These are phyloP conservation scores for Ceratorhiza oryzae-sativae DNA, from an alignment of 1,284 basidiomycete genomes.

Conservation along the genomic window DNA sequence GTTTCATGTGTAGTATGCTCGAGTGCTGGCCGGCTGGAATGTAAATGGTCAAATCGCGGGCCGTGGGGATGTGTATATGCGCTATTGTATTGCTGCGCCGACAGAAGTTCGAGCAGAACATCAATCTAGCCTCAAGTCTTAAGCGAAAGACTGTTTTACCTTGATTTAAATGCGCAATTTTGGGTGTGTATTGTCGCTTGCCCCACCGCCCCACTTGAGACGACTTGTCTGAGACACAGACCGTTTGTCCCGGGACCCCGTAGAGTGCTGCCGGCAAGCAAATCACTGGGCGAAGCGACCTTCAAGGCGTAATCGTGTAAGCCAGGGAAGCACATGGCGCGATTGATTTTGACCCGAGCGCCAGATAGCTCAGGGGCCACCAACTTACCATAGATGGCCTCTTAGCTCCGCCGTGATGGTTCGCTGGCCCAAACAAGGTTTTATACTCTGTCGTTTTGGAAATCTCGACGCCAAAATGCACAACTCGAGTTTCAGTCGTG, in stretches of 20 bases:
- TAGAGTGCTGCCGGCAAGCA: background rate
- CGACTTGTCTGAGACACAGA: background rate
- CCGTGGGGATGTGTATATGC: background rate
- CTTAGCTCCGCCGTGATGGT: background rate
- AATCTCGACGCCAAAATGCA: conserved; percentile 5
- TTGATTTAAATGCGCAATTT: background rate
- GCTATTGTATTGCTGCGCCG: background rate
- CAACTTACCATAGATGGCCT: conserved; percentile 3
- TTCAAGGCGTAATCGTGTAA: conserved; percentile 4
- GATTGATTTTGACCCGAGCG: conserved; percentile 1
- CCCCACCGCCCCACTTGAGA: background rate
- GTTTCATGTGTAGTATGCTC: background rate
- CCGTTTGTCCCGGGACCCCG: background rate
- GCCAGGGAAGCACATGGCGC: conserved; percentile 12
- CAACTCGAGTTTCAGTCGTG: background rate
- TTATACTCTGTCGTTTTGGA: conserved; percentile 29
- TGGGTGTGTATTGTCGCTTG: background rate
- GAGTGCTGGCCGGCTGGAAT: background rate
- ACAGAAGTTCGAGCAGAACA: background rate
- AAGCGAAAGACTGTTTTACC: background rate
- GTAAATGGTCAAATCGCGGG: background rate
- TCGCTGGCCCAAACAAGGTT: conserved; percentile 1
- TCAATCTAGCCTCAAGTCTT: background rate
- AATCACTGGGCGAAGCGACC: conserved; percentile 12
- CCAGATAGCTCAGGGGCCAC: conserved; percentile 3